phyloP scores from a whole-genome alignment of 192 early-diverging fungal genomes.

The Entomortierella lignicola region DNA sequence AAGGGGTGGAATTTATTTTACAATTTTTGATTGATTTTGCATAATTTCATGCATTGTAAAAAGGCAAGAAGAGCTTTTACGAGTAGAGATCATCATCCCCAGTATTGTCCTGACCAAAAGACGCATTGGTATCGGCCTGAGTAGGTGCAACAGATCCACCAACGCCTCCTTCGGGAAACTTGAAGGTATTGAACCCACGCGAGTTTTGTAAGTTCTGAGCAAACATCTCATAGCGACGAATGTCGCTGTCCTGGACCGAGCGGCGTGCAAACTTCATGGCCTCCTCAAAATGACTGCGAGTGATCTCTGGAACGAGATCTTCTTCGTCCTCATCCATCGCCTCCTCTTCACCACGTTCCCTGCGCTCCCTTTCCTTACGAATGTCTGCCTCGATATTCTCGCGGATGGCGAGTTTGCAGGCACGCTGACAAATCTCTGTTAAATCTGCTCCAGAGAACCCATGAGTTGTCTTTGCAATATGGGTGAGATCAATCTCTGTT shows the following conservation, averaged over 20 bases:
- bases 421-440: constrained; percentile 98
- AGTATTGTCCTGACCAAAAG: constrained; percentile 70
- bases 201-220: constrained; percentile 97
- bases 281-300: constrained; percentile 97
- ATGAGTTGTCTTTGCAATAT: constrained; percentile 89
- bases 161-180: constrained; percentile 87
- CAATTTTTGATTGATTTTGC: no score
- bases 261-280: constrained; percentile 98
- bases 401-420: constrained; percentile 96
- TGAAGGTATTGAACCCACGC: constrained; percentile 95
- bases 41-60: constrained; percentile 7
- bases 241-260: constrained; percentile 95
- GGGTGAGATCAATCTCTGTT: constrained; percentile 79
- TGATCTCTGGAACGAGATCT: constrained; percentile 93
- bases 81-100: constrained; percentile 87
- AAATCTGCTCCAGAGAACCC: constrained; percentile 99
- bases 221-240: constrained; percentile 99
- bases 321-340: constrained; percentile 84
- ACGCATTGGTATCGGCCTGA: constrained; percentile 55
- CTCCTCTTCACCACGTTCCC: constrained; percentile 82
- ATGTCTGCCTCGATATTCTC: constrained; percentile 94
- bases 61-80: constrained; percentile 53
- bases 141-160: constrained; percentile 54
- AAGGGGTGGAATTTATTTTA: constrained; percentile 5
- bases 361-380: constrained; percentile 73